phyloP scores from a whole-genome alignment of 2,329 filamentous ascomycete genomes.

The Stagonosporopsis rhizophila region DNA sequence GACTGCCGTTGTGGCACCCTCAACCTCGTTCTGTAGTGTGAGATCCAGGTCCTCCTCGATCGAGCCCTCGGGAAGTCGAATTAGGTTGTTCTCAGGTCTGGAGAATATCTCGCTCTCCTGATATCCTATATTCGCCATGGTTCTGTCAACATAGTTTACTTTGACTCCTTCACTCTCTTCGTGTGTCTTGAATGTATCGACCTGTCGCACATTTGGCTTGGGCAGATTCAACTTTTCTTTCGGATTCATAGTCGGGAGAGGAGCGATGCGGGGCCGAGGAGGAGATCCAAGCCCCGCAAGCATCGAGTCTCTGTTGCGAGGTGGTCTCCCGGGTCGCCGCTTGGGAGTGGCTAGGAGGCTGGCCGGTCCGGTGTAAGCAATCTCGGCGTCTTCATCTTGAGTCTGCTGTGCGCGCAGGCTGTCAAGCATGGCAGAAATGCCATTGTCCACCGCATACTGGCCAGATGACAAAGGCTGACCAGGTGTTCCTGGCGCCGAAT shows the following conservation, averaged over 20 bases:
- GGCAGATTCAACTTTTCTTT: conserved; percentile 82
- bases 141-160: conserved; percentile 91
- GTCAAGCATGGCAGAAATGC: conserved; percentile 45
- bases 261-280: conserved; percentile 70
- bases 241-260: conserved; percentile 79
- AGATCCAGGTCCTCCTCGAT: conserved; percentile 70
- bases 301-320: conserved; percentile 68
- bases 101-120: conserved; percentile 92
- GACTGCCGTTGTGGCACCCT: conserved; percentile 59
- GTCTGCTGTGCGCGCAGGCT: conserved; percentile 44
- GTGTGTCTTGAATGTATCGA: conserved; percentile 79
- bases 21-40: conserved; percentile 65
- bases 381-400: conserved; percentile 32
- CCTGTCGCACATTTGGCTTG: conserved; percentile 75
- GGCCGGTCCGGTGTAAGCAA: conserved; percentile 3
- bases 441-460: conserved; percentile 45
- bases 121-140: conserved; percentile 95
- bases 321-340: conserved; percentile 69
- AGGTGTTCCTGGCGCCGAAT: conserved; percentile 58
- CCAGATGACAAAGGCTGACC: conserved; percentile 33
- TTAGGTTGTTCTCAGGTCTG: conserved; percentile 75
- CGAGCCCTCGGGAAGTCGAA: conserved; percentile 67
- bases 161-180: conserved; percentile 87
- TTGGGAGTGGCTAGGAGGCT: conserved; percentile 50
- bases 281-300: conserved; percentile 66